Percentiles rank a stretch among this genome's conserved stretches.
These are phyloP conservation scores for Tarenaya hassleriana DNA, from an alignment of 345 rosid species.

Conservation along the genomic window DNA sequence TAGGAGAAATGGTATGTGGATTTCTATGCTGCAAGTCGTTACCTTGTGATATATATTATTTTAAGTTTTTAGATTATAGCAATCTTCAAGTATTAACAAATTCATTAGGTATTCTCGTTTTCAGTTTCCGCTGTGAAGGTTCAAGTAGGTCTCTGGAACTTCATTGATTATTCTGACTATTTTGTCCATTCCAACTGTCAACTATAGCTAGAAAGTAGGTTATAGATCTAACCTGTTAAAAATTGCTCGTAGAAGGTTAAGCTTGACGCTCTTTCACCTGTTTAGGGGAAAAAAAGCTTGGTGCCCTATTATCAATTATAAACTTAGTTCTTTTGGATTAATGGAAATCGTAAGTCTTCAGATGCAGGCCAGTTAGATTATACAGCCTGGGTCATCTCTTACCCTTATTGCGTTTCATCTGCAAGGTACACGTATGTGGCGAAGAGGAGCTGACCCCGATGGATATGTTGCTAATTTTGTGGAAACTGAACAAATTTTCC, in stretches of 20 bases:
- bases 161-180: slow-evolving; percentile 13
- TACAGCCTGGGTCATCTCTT: slow-evolving; percentile 16
- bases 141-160: slow-evolving; percentile 11
- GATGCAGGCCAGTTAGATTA: slow-evolving; percentile 16
- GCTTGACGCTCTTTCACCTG: neutral
- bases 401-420: slow-evolving; percentile 19
- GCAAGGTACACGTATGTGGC: slow-evolving; percentile 97
- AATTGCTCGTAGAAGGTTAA: slow-evolving; percentile 4
- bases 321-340: slow-evolving; percentile 6
- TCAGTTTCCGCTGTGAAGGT: slow-evolving; percentile 6
- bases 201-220: too few species aligned
- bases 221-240: slow-evolving; percentile 6
- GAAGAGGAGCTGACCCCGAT: slow-evolving; percentile 98
- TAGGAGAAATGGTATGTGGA: slow-evolving; percentile 75
- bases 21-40: slow-evolving; percentile 3
- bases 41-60: slow-evolving; percentile 5
- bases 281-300: neutral
- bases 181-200: neutral
- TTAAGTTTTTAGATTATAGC: slow-evolving; percentile 1
- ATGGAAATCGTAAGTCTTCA: slow-evolving; percentile 7
- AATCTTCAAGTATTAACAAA: neutral
- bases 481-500: slow-evolving; percentile 89
- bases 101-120: neutral
- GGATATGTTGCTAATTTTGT: slow-evolving; percentile 98
- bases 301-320: slow-evolving; percentile 13